Base-by-base conservation (phyloP, 768 basidiomycete genomes). In the Calvatia gigantea region DNA sequence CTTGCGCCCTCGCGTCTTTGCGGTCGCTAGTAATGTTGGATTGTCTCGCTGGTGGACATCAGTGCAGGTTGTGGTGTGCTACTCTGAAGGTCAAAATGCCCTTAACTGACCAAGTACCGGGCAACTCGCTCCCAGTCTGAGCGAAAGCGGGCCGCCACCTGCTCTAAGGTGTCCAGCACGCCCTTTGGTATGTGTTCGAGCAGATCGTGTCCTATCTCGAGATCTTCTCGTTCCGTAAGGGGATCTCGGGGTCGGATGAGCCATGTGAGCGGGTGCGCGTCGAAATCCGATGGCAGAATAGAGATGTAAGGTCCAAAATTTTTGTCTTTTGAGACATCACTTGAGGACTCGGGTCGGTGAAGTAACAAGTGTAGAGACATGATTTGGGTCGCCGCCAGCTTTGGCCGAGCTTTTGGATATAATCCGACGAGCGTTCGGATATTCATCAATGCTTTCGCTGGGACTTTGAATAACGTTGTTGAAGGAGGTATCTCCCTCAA, bases 221-320 rank as follows among this genome's bases (percentile, higher is more conserved):
- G 28, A 7, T 44, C n/a, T 9, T 38, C 52, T 14, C 15, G 9
- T 38, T 56, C 38, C 15, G 15, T 6, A 5, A 6, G 27, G 25
- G 54, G 47, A 27, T 42, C 46, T 56, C 63, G 64, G 51, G 52
- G 49, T 44, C 67, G 67, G 44, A 80, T 74, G 4, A 79, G 56
- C 91, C 91, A 94, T 17, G 85, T 80, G n/a, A 97, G 73, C 4
- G 95, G 96, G 71, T 97, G 94, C 23, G 74, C 74, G 38, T 76
- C 76, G 67, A 98, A 95, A 27, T 84, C 70, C 52, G 67, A 66
- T 2, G 96, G 96, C 25, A 98, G 71, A 1, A 84, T 77, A 0
- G 86, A 84, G 43, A 97, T 84, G 66, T 93, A 97, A 1, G 91
- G 86, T 25, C 86, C 82, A 67, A 86, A 87, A 12, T 67, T 67